Evolutionary conservation across 1,284 basidiomycete species (phyloP), one percentile per base, ranked within the genome.

Genomic region (Spongiforma sp.): DNA sequence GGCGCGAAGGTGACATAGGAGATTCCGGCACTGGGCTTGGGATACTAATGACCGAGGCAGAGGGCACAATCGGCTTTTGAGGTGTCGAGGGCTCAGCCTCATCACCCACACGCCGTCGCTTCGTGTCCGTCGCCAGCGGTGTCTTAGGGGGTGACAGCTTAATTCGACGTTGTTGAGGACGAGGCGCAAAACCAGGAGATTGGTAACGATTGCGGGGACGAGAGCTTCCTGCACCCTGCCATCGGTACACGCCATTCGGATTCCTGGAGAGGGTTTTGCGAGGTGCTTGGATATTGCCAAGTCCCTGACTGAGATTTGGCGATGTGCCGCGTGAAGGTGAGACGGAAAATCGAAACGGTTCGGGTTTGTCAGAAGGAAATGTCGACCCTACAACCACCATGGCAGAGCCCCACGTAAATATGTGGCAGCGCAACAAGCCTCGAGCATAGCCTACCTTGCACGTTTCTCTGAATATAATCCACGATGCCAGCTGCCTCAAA

Each of bases 171-270:
- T 63, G 78, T 80, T 67, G 80, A 73, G 67, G 82, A 69, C 55
- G 81, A 74, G 62, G 80, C 15, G 87, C 84, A 72, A 92, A 91
- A 10, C 87, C 86, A 58, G 90, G 87, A 15, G 89, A 89, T 60
- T 85, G 82, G 71, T 87, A 89, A 48, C 89, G 86, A 73, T 89
- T 90, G 62, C 84, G 83, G 11, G 83, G 78, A 65, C 84, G 86
- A 12, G 90, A 84, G 69, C 89, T 90, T 43, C 90, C 89, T 46
- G 80, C 87, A 36, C 90, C 91, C 67, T 87, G 83, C 87, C 87
- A 90, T 61, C 82, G 81, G 74, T 89, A 89, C 33, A 78, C 71
- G 21, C 90, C 90, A 73, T 92, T 92, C 0, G 90, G 90, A 71
- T 92, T 93, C 73, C 80, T 84, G n/a, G 82, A 71, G 12, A 92